Conservation (phyloP, 768 basidiomycete genomes). For the Coprinopsis marcescibilis region DNA sequence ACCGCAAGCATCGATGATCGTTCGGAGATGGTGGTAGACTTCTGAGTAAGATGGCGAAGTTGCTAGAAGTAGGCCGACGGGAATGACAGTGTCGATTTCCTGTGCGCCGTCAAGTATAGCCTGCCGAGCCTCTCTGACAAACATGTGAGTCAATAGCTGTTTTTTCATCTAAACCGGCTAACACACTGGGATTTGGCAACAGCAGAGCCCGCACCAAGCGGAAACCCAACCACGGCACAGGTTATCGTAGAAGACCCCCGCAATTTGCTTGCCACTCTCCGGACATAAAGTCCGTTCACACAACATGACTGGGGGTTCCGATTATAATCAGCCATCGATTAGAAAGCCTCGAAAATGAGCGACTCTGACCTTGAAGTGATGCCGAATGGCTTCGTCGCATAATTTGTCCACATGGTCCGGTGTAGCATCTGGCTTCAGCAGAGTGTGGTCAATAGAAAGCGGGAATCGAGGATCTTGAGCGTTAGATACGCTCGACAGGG, state of each 20-base stretch:
- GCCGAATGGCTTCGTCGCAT: slow-evolving; percentile 42
- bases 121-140: slow-evolving; percentile 37
- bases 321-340: not conserved
- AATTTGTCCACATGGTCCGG: slow-evolving; percentile 37
- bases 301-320: slow-evolving; percentile 38
- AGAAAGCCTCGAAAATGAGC: too few species aligned
- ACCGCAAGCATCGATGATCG: slow-evolving; percentile 30
- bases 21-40: slow-evolving; percentile 34
- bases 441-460: slow-evolving; percentile 41
- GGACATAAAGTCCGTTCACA: slow-evolving; percentile 41
- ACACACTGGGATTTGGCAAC: slow-evolving; percentile 41
- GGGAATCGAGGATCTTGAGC: slow-evolving; percentile 29
- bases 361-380: slow-evolving; percentile 40
- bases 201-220: slow-evolving; percentile 41
- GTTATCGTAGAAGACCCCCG: slow-evolving; percentile 32
- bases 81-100: slow-evolving; percentile 49
- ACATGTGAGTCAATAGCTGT: slow-evolving; percentile 3
- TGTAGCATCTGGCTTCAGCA: slow-evolving; percentile 46
- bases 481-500: slow-evolving; percentile 9
- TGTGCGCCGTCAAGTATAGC: slow-evolving; percentile 42
- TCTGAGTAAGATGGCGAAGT: slow-evolving; percentile 27
- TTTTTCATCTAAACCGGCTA: not conserved
- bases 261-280: slow-evolving; percentile 35
- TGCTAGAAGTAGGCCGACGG: slow-evolving; percentile 40
- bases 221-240: slow-evolving; percentile 48